phyloP scores from a whole-genome alignment of 2,329 filamentous ascomycete species.

The Plenodomus biglobosus region DNA sequence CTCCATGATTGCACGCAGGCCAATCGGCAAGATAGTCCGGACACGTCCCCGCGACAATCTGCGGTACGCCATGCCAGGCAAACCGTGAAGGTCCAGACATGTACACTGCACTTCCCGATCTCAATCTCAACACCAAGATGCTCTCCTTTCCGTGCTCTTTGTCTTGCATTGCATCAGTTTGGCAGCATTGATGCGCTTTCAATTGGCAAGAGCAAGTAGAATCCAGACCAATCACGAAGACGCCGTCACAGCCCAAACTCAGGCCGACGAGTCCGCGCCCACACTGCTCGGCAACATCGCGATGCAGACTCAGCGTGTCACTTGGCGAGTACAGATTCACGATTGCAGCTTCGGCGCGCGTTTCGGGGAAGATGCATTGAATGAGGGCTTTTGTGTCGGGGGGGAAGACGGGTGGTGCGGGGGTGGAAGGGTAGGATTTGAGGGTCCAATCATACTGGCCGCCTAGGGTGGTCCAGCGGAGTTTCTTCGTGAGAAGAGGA shows the following conservation, averaged over 20 bases:
- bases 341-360: slow-evolving; percentile 83
- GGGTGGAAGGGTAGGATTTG: slow-evolving; percentile 72
- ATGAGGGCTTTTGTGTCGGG: slow-evolving; percentile 69
- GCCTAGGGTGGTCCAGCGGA: slow-evolving; percentile 93
- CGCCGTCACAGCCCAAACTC: slow-evolving; percentile 83
- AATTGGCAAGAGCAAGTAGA: too few species aligned
- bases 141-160: slow-evolving; percentile 24
- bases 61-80: slow-evolving; percentile 95
- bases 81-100: slow-evolving; percentile 82
- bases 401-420: slow-evolving; percentile 69
- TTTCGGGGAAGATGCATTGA: slow-evolving; percentile 70
- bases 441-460: slow-evolving; percentile 96
- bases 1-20: slow-evolving; percentile 59
- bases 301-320: slow-evolving; percentile 88
- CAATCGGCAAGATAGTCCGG: slow-evolving; percentile 73
- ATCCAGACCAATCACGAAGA: slow-evolving; percentile 91
- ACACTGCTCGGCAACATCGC: slow-evolving; percentile 87
- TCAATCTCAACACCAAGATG: slow-evolving; percentile 49
- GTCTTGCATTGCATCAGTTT: not conserved
- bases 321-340: slow-evolving; percentile 90
- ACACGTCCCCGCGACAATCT: slow-evolving; percentile 77
- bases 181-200: not conserved
- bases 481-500: slow-evolving; percentile 73
- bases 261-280: slow-evolving; percentile 79
- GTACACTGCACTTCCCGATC: slow-evolving; percentile 85